Base-by-base conservation (phyloP, 768 basidiomycete species). In the Cantharellus cinnabarinus region DNA sequence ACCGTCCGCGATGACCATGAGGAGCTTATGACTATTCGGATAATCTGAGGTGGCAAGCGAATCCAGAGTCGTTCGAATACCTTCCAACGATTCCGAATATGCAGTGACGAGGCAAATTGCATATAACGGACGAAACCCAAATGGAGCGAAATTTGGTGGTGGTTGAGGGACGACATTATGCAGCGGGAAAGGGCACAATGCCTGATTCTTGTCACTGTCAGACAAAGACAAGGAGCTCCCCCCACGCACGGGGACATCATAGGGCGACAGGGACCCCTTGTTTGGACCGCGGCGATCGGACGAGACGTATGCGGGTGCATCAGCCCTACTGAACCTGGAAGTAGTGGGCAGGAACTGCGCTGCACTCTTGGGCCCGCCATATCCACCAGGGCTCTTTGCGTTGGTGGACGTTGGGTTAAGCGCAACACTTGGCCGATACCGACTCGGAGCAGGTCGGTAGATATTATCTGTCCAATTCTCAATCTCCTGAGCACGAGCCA, bases 21-120 rank as follows among this genome's bases (percentile, higher is more conserved):
- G 85, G 58, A 95, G 68, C 67, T 98, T 98, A 75, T 99, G 95
- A 64, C 84, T 87, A 71, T 97, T 97, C 41, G 95, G 94, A 68
- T 97, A 99, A 70, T 98, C 94, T 39, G 94, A 97, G 2, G 95
- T 98, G 4, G 93, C 90, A 48, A 99, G 78, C 1, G 95, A 97
- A 70, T 99, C 95, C n/a, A 99, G 75, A 0, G 95, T 99, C 15
- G 95, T 99, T 42, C 94, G 80, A 1, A 99, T 75, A 72, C 95
- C 95, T 69, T 95, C 93, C 29, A 93, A 77, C 2, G 89, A 93
- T 70, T 99, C 95, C 0, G 94, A 95, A 70, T 99, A 99, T 1
- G 95, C 95, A 0, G 95, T 99, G 62, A 99, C 95, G 52, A 98
- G 81, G 66, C 89, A 89, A 64, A 98, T 93, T 3, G 88, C 83